These are phyloP conservation scores for Phytophthora sp. DNA, from an alignment of 352 stramenopile genomes.

Conservation along the genomic window DNA sequence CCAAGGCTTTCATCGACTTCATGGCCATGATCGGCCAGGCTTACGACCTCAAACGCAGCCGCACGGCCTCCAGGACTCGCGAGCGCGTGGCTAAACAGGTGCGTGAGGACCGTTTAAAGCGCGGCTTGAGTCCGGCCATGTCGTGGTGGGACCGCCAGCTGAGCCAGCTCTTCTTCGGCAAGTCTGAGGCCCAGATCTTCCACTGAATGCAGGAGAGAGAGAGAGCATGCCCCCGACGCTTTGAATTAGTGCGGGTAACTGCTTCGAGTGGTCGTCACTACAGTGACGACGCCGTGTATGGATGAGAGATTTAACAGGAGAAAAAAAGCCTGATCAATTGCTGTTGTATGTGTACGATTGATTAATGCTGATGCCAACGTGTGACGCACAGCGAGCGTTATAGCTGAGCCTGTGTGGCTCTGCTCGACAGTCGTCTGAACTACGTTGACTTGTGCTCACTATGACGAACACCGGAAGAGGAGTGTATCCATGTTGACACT, in stretches of 20 bases:
- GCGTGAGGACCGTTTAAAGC: conserved; percentile 63
- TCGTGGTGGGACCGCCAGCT: conserved; percentile 66
- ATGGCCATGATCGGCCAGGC: conserved; percentile 93
- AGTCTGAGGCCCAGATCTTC: conserved; percentile 81
- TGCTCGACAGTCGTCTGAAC: conserved; percentile 1
- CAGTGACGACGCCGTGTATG: conserved; percentile 20
- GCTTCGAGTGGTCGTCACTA: conserved; percentile 3
- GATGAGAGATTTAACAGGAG: conserved; percentile 26
- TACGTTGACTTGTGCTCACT: too few relatives aligned
- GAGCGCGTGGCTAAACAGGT: conserved; percentile 74
- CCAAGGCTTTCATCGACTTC: conserved; percentile 97
- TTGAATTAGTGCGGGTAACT: conserved; percentile 4
- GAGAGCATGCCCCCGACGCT: background rate
- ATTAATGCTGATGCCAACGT: conserved; percentile 1
- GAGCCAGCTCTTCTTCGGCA: conserved; percentile 80
- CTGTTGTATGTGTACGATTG: conserved; percentile 15
- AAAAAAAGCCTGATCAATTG: conserved; percentile 26
- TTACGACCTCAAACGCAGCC: conserved; percentile 95
- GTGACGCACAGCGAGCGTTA: background rate
- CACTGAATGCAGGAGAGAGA: conserved; percentile 33
- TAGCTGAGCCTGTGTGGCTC: background rate
- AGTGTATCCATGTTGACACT: conserved; percentile 9
- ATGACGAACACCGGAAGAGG: background rate
- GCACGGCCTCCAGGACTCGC: conserved; percentile 71
- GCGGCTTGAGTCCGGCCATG: conserved; percentile 49